Evolutionary conservation across 495 filamentous ascomycete genomes (phyloP), one percentile per base, ranked within the genome.

Genomic region (Oidiodendron maius): DNA sequence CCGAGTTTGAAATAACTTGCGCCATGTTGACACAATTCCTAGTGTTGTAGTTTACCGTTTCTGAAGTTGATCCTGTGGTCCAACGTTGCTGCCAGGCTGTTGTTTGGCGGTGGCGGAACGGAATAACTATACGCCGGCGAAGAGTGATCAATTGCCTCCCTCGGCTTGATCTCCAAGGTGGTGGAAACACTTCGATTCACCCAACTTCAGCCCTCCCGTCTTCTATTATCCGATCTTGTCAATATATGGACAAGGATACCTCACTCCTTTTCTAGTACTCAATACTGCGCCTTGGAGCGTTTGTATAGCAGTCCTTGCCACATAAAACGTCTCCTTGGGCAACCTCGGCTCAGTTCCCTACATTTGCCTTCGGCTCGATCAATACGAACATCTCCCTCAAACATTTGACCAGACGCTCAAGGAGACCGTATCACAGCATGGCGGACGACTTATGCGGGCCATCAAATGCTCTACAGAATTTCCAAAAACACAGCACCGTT

Each of bases 1-100:
- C 85, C 51, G 87, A 87, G 67, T 91, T 91, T 34, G 88, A 81
- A 62, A 91, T 90, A 55, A 89, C 80, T 76, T 94, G 87, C 52
- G 88, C 84, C 84, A 60, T 60, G 21, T 87, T 61, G 50, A 54
- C 53, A 38, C 51, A 39, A 44, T 46, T 49, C 36, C 34, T 3
- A 15, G 15, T 44, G 24, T 32, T 54, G 43, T 50, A 28, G 13
- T 50, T 16, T 35, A 48, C 52, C n/a, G 40, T 37, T 28, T 40
- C 20, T 43, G 25, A 24, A 44, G 37, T n/a, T 25, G 32, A 28
- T 43, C 4, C 16, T 48, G 4, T 21, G 21, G 22, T 12, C 35
- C 40, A 28, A 22, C 12, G 37, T 46, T 56, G 35, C 54, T 42
- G 54, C 54, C 54, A 57, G 39, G 30, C 44, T 51, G 53, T 56